Evolutionary conservation across 2,329 filamentous ascomycete species (phyloP), one percentile per base, ranked within the genome.

Genomic region (Periconia macrospinosa): DNA sequence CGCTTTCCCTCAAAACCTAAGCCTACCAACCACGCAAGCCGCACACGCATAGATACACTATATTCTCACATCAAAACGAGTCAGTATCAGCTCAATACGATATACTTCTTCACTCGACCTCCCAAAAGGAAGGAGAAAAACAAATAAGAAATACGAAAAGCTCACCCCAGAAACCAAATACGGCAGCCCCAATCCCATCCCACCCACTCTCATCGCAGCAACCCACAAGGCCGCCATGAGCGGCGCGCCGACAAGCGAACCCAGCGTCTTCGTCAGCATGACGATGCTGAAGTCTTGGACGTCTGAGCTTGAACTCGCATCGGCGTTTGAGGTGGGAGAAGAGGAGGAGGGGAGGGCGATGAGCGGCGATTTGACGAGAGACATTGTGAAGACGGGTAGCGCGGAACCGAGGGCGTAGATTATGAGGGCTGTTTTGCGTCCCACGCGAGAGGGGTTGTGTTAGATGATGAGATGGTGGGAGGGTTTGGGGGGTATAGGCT

Each of bases 371-470:
- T 73, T 72, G 27, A 74, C 69, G 6, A 74, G 59, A 7, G 70
- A 72, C 65, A 73, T 72, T 0, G 70, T 72, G 52, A 75, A 75
- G 6, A 74, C 70, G 0, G 72, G 71, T 14, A 74, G 59, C 9
- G 72, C 71, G 10, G 72, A 75, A 11, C 72, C 72, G 9, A 73
- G 55, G 10, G 72, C 72, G 46, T 75, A 75, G 11, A 74, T 51
- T 9, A 75, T 62, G 15, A 75, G 61, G 1, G 70, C 72, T 71
- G 23, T 1, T 41, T 35, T 6, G 37, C 11, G 23, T 27, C 8
- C 23, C 23, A 3, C 5, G 3, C 8, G 23, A 5, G 23, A 5
- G 23, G 23, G 23, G 23, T 27, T 27, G 17, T 46, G 15, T 37
- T 30, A 46, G 27, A 27, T 27, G 23, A 13, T n/a, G 5, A 5